A percentile compares a stretch with the other conserved stretches of the same genome.
Conservation (phyloP, 208 protist species). For the Crithidia fasciculata region DNA sequence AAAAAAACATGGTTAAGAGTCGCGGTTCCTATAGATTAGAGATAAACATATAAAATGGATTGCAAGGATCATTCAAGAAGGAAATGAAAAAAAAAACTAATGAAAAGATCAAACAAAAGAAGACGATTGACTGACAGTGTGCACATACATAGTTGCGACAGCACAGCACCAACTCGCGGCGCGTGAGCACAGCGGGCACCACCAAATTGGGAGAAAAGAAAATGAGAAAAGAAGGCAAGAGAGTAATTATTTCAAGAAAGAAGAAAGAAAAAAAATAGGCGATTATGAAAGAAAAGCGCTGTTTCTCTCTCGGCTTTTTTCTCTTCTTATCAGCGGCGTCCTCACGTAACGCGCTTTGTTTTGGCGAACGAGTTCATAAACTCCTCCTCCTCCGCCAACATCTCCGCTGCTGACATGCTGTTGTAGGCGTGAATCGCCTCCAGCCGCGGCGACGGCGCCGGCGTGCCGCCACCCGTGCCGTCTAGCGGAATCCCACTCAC, state of each 20-base stretch:
- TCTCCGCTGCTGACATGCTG: slow-evolving; percentile 40
- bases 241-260: neutral
- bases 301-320: neutral
- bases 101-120: slow-evolving; percentile 1
- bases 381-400: slow-evolving; percentile 48
- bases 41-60: neutral
- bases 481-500: slow-evolving; percentile 1
- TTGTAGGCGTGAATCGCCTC: slow-evolving; percentile 22
- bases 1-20: neutral
- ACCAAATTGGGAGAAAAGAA: neutral
- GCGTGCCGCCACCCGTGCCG: neutral
- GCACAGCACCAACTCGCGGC: too few relatives aligned
- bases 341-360: slow-evolving; percentile 21
- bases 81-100: slow-evolving; percentile 6
- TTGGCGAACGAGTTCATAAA: slow-evolving; percentile 63
- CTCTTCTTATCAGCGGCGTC: neutral
- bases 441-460: slow-evolving; percentile 1
- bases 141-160: too few relatives aligned
- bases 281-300: too few relatives aligned
- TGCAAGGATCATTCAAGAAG: neutral
- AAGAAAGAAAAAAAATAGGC: too few relatives aligned
- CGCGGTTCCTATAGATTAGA: neutral
- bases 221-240: slow-evolving; percentile 8
- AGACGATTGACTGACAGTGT: neutral
- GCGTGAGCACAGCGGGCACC: too few relatives aligned